Evolutionary conservation across 129 eudicot species (phyloP), one percentile per base, ranked within the genome.

Genomic region (Heracleum sosnowskyi): DNA sequence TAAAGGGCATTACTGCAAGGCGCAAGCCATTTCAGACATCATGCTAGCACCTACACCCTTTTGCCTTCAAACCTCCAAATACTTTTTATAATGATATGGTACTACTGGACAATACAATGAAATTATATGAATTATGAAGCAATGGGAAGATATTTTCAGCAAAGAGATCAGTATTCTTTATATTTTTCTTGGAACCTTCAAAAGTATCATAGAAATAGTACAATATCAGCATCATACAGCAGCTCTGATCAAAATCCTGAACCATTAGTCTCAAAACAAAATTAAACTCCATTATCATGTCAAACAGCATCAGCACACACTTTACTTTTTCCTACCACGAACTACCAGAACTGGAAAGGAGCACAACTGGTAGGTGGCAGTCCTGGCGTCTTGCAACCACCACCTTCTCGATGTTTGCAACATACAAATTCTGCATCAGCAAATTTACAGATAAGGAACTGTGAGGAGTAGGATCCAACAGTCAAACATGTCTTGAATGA

Each of bases 211-310:
- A 94, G 76, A 89, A 91, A 36, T 36, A 36, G 4, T 36, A 36
- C 77, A 91, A 91, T 83, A 64, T 84, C 83, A 66, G 90, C 83
- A 55, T 81, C 90, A 26, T 26, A 3, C 18, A 55, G 9, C 40
- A 94, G 91, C 81, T 91, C 93, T 84, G 69, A 70, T 80, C 82
- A 15, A 94, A 93, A 83, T 94, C 93, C 39, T 4, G 80, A 60
- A 94, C 90, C 77, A 91, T n/a, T n/a, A n/a, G n/a, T 75, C 97
- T 91, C 90, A 87, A 82, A 41, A 62, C 97, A 83, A 85, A 94
- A 81, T 94, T 94, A 84, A 89, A 94, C 83, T 91, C 98, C 83
- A n/a, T n/a, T n/a, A 91, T 86, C 97, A 91, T 88, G 85, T 94
- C 72, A 51, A 91, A 89, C 83, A 91, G 90, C 41, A 55, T 84